phyloP scores from a whole-genome alignment of 345 rosid species.

The Nephelium lappaceum region DNA sequence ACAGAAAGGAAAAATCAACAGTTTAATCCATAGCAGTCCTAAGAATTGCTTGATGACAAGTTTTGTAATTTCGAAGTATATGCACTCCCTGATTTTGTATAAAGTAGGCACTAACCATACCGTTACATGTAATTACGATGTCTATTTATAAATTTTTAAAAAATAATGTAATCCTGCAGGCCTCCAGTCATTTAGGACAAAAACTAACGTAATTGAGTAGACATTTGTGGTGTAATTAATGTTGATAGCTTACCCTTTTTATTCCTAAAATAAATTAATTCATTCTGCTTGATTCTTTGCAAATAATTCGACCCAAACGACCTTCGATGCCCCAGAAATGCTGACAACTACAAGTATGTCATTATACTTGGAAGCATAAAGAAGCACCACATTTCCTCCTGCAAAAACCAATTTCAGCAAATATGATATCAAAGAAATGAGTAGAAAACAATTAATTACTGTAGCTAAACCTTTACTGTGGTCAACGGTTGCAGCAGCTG shows the following conservation, averaged over 20 bases:
- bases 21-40: neutral
- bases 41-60: neutral
- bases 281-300: conserved; percentile 59
- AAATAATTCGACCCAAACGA: conserved; percentile 67
- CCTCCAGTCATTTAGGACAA: neutral
- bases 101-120: neutral
- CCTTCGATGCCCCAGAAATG: conserved; percentile 81
- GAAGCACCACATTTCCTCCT: conserved; percentile 89
- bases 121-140: neutral
- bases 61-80: neutral
- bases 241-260: conserved; percentile 47
- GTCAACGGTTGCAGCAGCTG: conserved; percentile 59
- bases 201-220: neutral
- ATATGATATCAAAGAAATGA: neutral
- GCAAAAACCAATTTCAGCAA: conserved; percentile 29
- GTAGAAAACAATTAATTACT: neutral
- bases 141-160: neutral
- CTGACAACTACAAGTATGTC: conserved; percentile 58
- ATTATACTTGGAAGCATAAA: conserved; percentile 78
- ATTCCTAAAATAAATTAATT: conserved; percentile 66
- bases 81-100: neutral
- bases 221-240: neutral
- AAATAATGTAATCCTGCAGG: neutral
- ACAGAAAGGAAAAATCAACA: neutral
- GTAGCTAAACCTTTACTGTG: conserved; percentile 91